Base-by-base conservation (phyloP, 805 yeast species). In the Candida silvatica region DNA sequence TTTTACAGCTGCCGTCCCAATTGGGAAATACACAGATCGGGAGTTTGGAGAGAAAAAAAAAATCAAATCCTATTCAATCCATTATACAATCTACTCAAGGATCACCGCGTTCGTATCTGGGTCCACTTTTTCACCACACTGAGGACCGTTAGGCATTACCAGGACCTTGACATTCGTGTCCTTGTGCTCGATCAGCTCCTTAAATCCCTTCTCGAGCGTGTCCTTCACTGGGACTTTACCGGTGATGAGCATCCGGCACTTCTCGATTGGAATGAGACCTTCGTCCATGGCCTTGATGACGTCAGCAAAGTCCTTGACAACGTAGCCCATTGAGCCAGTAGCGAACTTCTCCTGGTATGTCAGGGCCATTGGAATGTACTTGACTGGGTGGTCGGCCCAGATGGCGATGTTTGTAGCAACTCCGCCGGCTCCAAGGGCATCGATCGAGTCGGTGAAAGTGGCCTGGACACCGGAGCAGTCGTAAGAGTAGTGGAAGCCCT, bases 241-340 rank as follows among this genome's bases (percentile, higher is more conserved):
- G 0, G 83, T 75, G 38, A 78, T 73, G 56, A 76, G 52, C 17
- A 58, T 48, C 44, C 52, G 63, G 19, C 69, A 64, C 27, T 62
- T 64, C 12, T 66, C 67, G 7, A 67, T 40, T 22, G 56, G 59
- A 38, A 76, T 71, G 23, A 51, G 45, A 12, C 77, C 77, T 2
- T 54, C 44, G 4, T 61, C 64, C 34, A 77, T 55, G 6, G 79
- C 76, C 0, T 51, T 57, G 16, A 75, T 62, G 3, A 77, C 82
- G 31, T 67, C 71, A 44, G 65, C 68, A 41, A 77, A 76, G 51
- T 77, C 84, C 37, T 57, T 56, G 16, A 66, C 63, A 3, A 69
- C 67, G 49, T 77, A 76, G 39, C 81, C 74, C 63, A 76, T 74
- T 2, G 81, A 74, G 3, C 82, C 84, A 29, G 74, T 65, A 25